A percentile compares a stretch with the other conserved stretches of the same genome.
phyloP scores from a whole-genome alignment of 2,329 filamentous ascomycete species.

The Diplocarpon rosae region DNA sequence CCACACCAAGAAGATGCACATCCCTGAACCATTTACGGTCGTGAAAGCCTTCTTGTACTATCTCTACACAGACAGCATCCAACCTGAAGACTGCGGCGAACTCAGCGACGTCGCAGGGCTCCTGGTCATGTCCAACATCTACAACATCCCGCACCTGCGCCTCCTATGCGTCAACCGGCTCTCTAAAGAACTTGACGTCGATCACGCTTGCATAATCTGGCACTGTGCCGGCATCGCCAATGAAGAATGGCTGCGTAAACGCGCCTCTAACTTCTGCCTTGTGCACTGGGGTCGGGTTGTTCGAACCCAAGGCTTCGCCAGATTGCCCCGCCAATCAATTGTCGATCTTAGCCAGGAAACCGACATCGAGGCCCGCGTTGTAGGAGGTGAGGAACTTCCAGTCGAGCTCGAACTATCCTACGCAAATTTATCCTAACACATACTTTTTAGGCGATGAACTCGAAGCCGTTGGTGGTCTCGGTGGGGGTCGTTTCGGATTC shows the following conservation, averaged over 20 bases:
- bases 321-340: constrained; percentile 65
- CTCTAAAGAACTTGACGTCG: constrained; percentile 82
- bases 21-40: constrained; percentile 88
- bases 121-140: constrained; percentile 95
- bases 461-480: constrained; percentile 36
- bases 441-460: constrained; percentile 26
- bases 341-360: constrained; percentile 91
- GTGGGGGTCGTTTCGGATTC: constrained; percentile 37
- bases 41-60: constrained; percentile 94
- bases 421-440: constrained; percentile 11
- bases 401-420: constrained; percentile 20
- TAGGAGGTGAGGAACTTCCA: constrained; percentile 64
- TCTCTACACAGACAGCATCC: constrained; percentile 90
- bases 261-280: constrained; percentile 80
- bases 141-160: constrained; percentile 89
- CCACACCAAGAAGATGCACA: constrained; percentile 94
- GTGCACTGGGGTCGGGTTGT: constrained; percentile 93
- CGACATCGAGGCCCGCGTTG: constrained; percentile 81
- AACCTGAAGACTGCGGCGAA: constrained; percentile 43
- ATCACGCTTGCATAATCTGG: constrained; percentile 93
- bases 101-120: constrained; percentile 85
- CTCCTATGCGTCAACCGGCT: constrained; percentile 85
- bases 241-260: constrained; percentile 86
- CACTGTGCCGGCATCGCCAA: constrained; percentile 82
- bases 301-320: constrained; percentile 75